These are phyloP conservation scores for Gossypium aridum DNA, from an alignment of 441 rosid species.

Conservation along the genomic window DNA sequence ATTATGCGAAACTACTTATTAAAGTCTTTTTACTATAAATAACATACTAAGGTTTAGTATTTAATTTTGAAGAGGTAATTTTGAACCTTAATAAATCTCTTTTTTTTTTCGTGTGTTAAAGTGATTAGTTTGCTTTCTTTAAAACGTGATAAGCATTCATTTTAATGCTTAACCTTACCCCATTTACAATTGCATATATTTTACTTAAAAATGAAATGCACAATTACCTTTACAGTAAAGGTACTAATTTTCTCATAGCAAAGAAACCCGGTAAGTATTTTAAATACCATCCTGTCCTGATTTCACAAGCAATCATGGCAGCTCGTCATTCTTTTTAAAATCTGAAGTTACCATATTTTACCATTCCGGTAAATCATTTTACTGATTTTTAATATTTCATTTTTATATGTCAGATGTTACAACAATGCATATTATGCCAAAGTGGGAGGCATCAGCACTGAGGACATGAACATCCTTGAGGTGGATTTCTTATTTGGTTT, in stretches of 20 bases:
- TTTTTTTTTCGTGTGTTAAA: too few relatives aligned
- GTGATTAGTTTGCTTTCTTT: too few relatives aligned
- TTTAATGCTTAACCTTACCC: too few relatives aligned
- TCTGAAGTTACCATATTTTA: not conserved
- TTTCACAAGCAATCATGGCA: slow-evolving; percentile 4
- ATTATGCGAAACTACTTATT: too few relatives aligned
- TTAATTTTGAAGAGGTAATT: not conserved
- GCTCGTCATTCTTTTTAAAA: slow-evolving; percentile 10
- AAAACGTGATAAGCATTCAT: too few relatives aligned
- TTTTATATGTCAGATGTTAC: slow-evolving; percentile 42
- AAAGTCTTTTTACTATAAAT: too few relatives aligned
- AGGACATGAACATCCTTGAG: slow-evolving; percentile 83
- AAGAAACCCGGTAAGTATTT: too few relatives aligned
- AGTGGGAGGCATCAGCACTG: slow-evolving; percentile 77
- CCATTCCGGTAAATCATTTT: not conserved
- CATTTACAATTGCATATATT: too few relatives aligned
- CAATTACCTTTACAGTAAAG: too few relatives aligned
- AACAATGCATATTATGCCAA: slow-evolving; percentile 76
- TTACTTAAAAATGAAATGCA: too few relatives aligned
- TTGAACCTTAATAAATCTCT: not conserved
- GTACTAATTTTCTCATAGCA: too few relatives aligned
- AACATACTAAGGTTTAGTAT: too few relatives aligned
- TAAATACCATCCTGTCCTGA: not conserved
- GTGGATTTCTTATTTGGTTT: slow-evolving; percentile 78
- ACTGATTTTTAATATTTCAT: not conserved